Evolutionary conservation across 768 basidiomycete genomes (phyloP), one percentile per base, ranked within the genome.

Genomic region (Terana coerulea): DNA sequence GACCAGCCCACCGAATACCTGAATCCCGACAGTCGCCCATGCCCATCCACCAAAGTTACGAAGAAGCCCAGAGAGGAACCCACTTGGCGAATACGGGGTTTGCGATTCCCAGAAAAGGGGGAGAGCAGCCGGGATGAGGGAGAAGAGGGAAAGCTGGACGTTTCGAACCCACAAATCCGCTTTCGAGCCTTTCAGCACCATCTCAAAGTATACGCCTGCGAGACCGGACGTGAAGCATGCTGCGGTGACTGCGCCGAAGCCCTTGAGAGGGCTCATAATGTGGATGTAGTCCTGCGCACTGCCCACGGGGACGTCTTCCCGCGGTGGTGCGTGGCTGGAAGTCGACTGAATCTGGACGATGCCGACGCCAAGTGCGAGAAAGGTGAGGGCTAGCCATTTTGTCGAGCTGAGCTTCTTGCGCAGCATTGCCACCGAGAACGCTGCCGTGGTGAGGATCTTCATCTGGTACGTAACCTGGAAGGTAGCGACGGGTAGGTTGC

Each of bases 391-490:
- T 17, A 91, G 67, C 95, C 97, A 98, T 65, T 98, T 94, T 2
- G 76, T 76, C 0, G 77, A 69, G 26, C 77, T 76, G 34, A 98
- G 74, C 61, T 77, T 80, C 64, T 77, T 89, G 35, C 92, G 83
- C 14, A 95, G 80, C 54, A 98, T 77, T 1, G 81, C 69, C 49
- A 95, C 92, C 37, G 90, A 91, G 67, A 95, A 95, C 45, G 88
- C 91, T 19, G 93, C 95, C 14, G 94, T 98, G 43, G 94, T 98
- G 51, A 98, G 78, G 65, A 98, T 98, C 70, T 98, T 98, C 94
- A 98, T 95, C 70, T 98, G 94, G 67, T 98, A 95, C 8, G 90
- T 91, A 56, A 98, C 93, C 67, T 98, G 95, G 73, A 98, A 99
- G 2, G 95, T 92, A 12, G 97, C 95, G 47, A 93, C 95, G 33